Percentiles rank a stretch among this genome's conserved stretches.
phyloP scores from a whole-genome alignment of 2,329 filamentous ascomycete genomes.

The Hypoxylon sp. region DNA sequence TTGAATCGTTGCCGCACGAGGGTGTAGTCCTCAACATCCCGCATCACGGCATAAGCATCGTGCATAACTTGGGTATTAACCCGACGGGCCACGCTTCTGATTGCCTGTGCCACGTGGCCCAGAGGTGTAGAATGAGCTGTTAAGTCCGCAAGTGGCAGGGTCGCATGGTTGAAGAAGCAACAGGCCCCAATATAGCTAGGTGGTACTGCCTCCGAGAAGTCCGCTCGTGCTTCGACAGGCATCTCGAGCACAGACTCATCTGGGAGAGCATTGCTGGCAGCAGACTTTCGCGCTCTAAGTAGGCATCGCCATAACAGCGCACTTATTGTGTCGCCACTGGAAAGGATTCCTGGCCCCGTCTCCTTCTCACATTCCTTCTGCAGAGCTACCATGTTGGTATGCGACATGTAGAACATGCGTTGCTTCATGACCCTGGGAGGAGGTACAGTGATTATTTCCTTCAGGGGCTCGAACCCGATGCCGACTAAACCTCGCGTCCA shows the following conservation, averaged over 20 bases:
- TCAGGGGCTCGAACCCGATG: neutral
- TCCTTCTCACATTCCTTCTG: neutral
- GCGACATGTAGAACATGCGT: neutral
- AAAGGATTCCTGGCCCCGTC: neutral
- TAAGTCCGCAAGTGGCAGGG: neutral
- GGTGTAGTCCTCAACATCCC: neutral
- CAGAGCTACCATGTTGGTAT: neutral
- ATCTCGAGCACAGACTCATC: neutral
- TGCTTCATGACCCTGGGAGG: neutral
- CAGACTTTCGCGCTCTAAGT: neutral
- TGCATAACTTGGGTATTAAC: neutral
- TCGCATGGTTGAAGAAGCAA: neutral
- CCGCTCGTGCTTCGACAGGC: neutral
- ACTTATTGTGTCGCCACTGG: neutral
- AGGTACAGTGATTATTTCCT: neutral
- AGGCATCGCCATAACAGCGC: neutral
- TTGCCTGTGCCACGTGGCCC: neutral
- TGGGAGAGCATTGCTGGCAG: neutral
- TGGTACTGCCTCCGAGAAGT: neutral
- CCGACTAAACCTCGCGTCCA: constrained; percentile 2
- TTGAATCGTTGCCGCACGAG: neutral
- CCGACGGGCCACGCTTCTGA: neutral
- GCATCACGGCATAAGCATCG: neutral
- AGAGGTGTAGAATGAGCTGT: neutral
- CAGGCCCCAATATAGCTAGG: neutral